Base-by-base conservation (phyloP, 768 basidiomycete genomes). In the Gloeostereum incarnatum region DNA sequence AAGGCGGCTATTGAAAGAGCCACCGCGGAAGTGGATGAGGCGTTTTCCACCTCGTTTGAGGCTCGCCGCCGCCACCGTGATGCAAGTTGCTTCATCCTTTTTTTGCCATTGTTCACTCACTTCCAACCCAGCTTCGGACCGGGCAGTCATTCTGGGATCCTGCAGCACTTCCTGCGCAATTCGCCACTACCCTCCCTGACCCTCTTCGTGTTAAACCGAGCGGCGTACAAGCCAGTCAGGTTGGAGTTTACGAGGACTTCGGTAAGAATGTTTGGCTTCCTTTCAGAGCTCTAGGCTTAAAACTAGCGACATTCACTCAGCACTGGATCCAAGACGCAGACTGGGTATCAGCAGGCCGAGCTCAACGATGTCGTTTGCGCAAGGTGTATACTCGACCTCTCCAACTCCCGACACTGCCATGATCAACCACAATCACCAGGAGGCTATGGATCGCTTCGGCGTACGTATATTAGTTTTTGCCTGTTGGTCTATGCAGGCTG, bases 1-100 rank as follows among this genome's bases (percentile, higher is more conserved):
- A 93, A 90, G 50, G 93, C 93, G 4, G 96, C 96, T 0, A 96
- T 96, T 86, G 93, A 98, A 50, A 78, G 90, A 42, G 93, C 93
- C 5, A 75, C 90, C 36, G 73, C 78, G 3, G 96, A 98, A 50
- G 86, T 96, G 5, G 96, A 99, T 54, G 91, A 94, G 44, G 81
- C 77, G 17, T 88, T 99, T 44, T 69, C 75, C 2, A 45, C 74
- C 18, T 85, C 91, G 7, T 96, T 92, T 51, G 84, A 91, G 23
- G 69, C 71, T 32, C 74, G 96, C 38, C 76, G 86, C 41, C 79
- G 84, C 33, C 91, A 98, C 55, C 75, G 90, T 40, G 91, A 94
- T 68, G 81, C 84, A 41, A 38, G 68, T 62, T 11, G 14, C 29
- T 35, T 39, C 23, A 23, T 29, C 36, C n/a, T 24, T 31, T 36